phyloP scores from a whole-genome alignment of 495 filamentous ascomycete species.

The Xylaria cubensis region DNA sequence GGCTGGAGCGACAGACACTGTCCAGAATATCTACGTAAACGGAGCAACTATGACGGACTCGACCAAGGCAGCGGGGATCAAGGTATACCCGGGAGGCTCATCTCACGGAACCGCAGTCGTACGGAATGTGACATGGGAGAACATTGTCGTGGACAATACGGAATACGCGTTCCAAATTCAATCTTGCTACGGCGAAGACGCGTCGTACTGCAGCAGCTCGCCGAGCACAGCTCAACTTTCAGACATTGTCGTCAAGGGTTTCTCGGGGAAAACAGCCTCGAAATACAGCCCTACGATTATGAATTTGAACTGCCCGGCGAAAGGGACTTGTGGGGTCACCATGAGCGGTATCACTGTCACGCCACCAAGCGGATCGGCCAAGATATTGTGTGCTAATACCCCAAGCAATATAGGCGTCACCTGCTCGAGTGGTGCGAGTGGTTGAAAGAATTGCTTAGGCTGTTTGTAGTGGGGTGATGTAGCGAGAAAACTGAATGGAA shows the following conservation, averaged over 20 bases:
- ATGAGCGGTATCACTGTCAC: constrained; percentile 44
- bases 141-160: constrained; percentile 45
- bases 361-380: constrained; percentile 42
- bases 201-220: constrained; percentile 46
- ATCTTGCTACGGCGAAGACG: constrained; percentile 54
- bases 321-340: constrained; percentile 48
- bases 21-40: constrained; percentile 49
- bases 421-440: constrained; percentile 50
- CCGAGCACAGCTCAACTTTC: constrained; percentile 46
- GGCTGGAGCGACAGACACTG: constrained; percentile 36
- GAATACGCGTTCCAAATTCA: constrained; percentile 59
- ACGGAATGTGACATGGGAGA: constrained; percentile 51
- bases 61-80: constrained; percentile 54
- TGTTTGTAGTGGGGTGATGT: neutral
- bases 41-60: constrained; percentile 51
- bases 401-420: constrained; percentile 44
- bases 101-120: constrained; percentile 46
- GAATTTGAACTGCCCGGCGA: constrained; percentile 50
- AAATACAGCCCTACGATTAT: constrained; percentile 49
- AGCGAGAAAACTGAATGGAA: neutral
- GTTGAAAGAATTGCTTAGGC: constrained; percentile 26
- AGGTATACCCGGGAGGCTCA: constrained; percentile 48
- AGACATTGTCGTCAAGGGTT: constrained; percentile 45
- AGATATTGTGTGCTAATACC: constrained; percentile 52
- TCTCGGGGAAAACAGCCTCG: constrained; percentile 50